A percentile compares a stretch with the other conserved stretches of the same genome.
phyloP scores from a whole-genome alignment of 2,329 filamentous ascomycete genomes.

The Simplicillium sp. region DNA sequence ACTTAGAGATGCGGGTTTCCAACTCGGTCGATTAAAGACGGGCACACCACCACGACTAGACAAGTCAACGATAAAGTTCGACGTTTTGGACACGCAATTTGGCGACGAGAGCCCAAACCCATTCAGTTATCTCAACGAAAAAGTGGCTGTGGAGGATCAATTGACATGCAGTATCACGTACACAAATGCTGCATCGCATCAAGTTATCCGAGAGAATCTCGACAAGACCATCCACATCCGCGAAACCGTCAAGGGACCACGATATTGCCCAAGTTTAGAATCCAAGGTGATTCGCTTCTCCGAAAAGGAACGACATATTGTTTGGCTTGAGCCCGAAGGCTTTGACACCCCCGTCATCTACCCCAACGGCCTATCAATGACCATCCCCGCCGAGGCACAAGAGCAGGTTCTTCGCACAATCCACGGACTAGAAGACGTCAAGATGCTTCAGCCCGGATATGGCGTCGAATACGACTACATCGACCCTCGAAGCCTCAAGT shows the following conservation, averaged over 20 bases:
- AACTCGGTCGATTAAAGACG: slow-evolving; percentile 84
- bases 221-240: slow-evolving; percentile 94
- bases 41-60: slow-evolving; percentile 87
- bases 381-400: slow-evolving; percentile 81
- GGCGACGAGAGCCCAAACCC: slow-evolving; percentile 82
- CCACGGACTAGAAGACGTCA: slow-evolving; percentile 76
- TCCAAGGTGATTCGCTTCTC: slow-evolving; percentile 86
- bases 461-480: slow-evolving; percentile 99
- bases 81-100: slow-evolving; percentile 57
- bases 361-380: slow-evolving; percentile 96
- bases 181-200: slow-evolving; percentile 75
- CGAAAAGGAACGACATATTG: slow-evolving; percentile 71
- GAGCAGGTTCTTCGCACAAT: slow-evolving; percentile 79
- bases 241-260: slow-evolving; percentile 85
- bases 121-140: slow-evolving; percentile 82
- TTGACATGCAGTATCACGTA: slow-evolving; percentile 79
- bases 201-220: slow-evolving; percentile 79
- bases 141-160: slow-evolving; percentile 71
- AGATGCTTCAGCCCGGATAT: slow-evolving; percentile 91
- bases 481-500: slow-evolving; percentile 76
- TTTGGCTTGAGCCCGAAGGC: slow-evolving; percentile 96
- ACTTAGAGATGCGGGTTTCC: slow-evolving; percentile 77
- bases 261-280: slow-evolving; percentile 93
- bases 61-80: slow-evolving; percentile 72
- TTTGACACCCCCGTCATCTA: slow-evolving; percentile 87